Percentiles rank a stretch among this genome's conserved stretches.
phyloP scores from a whole-genome alignment of 2,329 filamentous ascomycete genomes.

The Diplocarpon rosae region DNA sequence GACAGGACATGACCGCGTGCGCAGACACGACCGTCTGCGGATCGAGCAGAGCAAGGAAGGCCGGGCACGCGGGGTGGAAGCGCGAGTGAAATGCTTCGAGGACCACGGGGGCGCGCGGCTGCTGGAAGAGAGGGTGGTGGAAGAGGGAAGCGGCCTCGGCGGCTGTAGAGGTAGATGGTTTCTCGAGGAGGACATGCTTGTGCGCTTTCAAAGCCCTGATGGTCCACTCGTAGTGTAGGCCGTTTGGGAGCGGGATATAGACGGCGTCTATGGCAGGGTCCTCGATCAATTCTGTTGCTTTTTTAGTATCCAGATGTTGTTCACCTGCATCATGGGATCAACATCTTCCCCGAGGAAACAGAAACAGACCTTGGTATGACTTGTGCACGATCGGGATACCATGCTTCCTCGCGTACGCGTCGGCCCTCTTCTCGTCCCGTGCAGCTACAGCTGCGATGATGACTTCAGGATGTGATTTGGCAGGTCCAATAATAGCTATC shows the following conservation, averaged over 20 bases:
- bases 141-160: constrained; percentile 33
- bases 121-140: constrained; percentile 27
- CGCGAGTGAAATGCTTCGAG: constrained; percentile 42
- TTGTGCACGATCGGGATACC: constrained; percentile 5
- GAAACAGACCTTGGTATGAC: constrained; percentile 18
- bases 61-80: constrained; percentile 39
- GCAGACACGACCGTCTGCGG: constrained; percentile 30
- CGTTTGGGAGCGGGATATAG: constrained; percentile 11
- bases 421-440: constrained; percentile 35
- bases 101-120: constrained; percentile 32
- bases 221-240: constrained; percentile 23
- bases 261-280: constrained; percentile 10
- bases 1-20: constrained; percentile 24
- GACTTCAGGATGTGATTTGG: constrained; percentile 41
- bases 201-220: constrained; percentile 9
- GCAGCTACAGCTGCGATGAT: constrained; percentile 42
- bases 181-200: constrained; percentile 14
- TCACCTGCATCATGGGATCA: too few relatives aligned
- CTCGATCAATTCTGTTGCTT: constrained; percentile 28
- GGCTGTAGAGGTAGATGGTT: constrained; percentile 7
- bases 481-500: constrained; percentile 35
- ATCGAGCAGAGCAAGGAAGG: constrained; percentile 32
- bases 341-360: neutral
- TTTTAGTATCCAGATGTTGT: too few relatives aligned
- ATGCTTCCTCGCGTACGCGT: constrained; percentile 28